Evolutionary conservation across 495 filamentous ascomycete genomes (phyloP), one percentile per base, ranked within the genome.

Genomic region (Daldinia childiae): DNA sequence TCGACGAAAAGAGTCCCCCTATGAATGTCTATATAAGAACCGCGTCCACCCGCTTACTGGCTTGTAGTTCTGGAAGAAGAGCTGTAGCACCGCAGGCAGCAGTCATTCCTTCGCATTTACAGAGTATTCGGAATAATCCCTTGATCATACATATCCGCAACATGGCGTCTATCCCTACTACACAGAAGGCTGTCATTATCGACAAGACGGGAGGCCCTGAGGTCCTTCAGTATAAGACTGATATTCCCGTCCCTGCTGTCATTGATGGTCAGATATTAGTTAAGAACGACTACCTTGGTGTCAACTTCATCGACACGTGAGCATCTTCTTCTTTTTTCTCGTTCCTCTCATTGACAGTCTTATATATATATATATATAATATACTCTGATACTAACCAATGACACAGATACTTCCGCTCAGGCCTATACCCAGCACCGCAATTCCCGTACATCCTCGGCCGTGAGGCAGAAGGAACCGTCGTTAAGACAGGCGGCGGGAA

Each of bases 231-330:
- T 89, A 91, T 80, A 90, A 85, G 75, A 88, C 89, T 54, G 87
- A 93, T 72, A 76, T 94, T 4, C 93, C 93, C 21, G 89, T 97
- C 9, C 93, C 95, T 0, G 81, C 83, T 26, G 88, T 90, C 30
- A 80, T 87, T 58, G 88, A 90, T 45, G 90, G 89, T 52, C 85
- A 98, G 64, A 67, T 98, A 30, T 86, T 98, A 3, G 87, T 98
- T 52, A 92, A 92, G 79, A 98, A 98, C 77, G 88, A 92, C 62
- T 91, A 88, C 54, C 86, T 92, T 50, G 95, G 95, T 17, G 83
- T 98, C 60, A 97, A 98, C 80, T 98, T 89, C 81, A 97, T 98
- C 77, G 91, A 92, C 75, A 92, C 85, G 86, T 90, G 82, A 61
- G 82, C 64, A 39, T 32, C 30, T 59, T 43, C 38, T 38, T 30